phyloP scores from a whole-genome alignment of 1,284 basidiomycete species.

The Tilletia horrida region DNA sequence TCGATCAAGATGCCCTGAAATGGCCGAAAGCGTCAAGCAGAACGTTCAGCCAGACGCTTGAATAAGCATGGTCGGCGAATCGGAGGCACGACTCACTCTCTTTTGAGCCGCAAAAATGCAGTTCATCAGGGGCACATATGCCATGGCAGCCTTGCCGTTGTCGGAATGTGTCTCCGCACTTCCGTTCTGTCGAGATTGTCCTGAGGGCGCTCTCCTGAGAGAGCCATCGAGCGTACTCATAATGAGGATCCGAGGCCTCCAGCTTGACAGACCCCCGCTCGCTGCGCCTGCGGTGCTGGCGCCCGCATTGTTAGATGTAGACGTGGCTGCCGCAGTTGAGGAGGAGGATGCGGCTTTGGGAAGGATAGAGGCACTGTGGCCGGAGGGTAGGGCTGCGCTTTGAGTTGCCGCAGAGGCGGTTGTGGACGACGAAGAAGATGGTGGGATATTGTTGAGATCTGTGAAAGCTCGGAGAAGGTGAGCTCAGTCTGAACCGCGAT shows the following conservation, averaged over 20 bases:
- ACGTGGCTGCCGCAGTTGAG: neutral
- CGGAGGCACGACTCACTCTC: conserved; percentile 38
- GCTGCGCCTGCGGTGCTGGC: neutral
- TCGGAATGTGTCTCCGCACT: neutral
- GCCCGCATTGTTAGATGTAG: neutral
- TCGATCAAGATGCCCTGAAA: conserved; percentile 76
- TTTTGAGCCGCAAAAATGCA: conserved; percentile 99
- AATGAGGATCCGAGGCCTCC: conserved; percentile 69
- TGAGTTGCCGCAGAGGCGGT: neutral
- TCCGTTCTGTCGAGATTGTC: neutral
- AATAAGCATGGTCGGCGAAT: neutral
- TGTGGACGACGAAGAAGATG: neutral
- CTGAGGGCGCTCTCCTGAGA: neutral
- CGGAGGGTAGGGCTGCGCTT: neutral
- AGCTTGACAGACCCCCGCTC: conserved; percentile 17
- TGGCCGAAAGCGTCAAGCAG: neutral
- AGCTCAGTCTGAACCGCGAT: neutral
- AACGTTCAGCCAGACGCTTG: too few species aligned
- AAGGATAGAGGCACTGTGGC: conserved; percentile 6
- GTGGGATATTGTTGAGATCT: conserved; percentile 11
- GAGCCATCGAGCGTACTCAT: conserved; percentile 61
- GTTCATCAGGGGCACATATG: conserved; percentile 96
- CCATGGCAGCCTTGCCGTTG: neutral
- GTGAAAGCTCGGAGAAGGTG: neutral
- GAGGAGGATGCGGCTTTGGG: neutral